Evolutionary conservation across 768 basidiomycete genomes (phyloP), one percentile per base, ranked within the genome.

Genomic region (Rhodotorula graminis): DNA sequence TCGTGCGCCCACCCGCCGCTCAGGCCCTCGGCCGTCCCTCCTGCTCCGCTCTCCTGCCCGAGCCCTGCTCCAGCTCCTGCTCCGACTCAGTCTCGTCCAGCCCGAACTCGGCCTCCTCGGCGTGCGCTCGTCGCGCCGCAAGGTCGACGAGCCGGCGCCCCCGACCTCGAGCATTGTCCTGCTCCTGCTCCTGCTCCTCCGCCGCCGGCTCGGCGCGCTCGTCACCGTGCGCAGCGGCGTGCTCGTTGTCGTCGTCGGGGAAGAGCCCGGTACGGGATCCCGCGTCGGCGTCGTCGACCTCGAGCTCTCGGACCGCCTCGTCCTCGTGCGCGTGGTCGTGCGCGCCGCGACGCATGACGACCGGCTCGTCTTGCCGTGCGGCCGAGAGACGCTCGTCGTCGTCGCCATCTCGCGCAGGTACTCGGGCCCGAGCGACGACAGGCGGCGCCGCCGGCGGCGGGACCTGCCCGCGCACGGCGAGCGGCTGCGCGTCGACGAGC

Each of bases 401-500:
- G 29, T 19, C 25, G 0, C 14, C 27, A 50, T 31, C 15, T 33
- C 46, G 44, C 23, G 42, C 55, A 1, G 21, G 21, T 0, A 9
- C 18, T 40, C 44, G 31, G n/a, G 53, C 18, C 15, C 61, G 15
- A 33, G 23, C 25, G 11, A 25, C 50, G 47, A 21, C 21, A 21
- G 19, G 18, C 16, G 8, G 21, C 19, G 47, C 47, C 19, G 18
- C 44, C 44, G 44, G 14, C 14, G 14, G 44, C 44, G 44, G 44
- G 44, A 12, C 46, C n/a, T 40, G 44, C 46, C 6, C 42, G 16
- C 44, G 42, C 12, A 53, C 15, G 23, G 21, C 42, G 18, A 73
- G 46, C 18, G 68, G 68, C 50, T 66, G 64, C 3, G 72, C 63
- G 14, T 69, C 60, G 49, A 73, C 68, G 8, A 73, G 52, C 7